Evolutionary conservation across 1,284 basidiomycete species (phyloP), one percentile per base, ranked within the genome.

Genomic region (Heterobasidion irregulare): DNA sequence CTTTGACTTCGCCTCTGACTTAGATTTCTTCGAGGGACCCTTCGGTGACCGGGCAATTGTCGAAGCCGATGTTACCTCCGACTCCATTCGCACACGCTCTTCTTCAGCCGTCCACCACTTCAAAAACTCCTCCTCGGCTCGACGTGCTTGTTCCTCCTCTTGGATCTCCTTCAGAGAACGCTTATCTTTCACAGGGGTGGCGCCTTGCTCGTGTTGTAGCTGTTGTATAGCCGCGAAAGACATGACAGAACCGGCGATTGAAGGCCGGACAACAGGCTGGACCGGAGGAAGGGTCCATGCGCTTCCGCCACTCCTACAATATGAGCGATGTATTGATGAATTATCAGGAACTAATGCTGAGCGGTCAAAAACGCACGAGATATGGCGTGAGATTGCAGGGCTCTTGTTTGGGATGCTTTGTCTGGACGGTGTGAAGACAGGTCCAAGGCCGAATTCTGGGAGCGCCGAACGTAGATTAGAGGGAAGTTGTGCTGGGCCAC

Each of bases 81-180:
- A 41, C 65, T 83, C 79, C 44, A 72, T 61, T 53, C 71, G 73
- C 9, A 88, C 68, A 10, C 87, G 75, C 58, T 82, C 83, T 69
- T 94, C 89, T 66, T 94, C 92, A 6, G 78, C 83, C 1, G 80
- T 74, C 92, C 92, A 94, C 92, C 92, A 94, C 59, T 75, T 77
- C 68, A 94, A 68, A 65, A 94, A 95, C 56, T 90, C 88, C 2
- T 74, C 81, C 68, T 94, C 92, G 38, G 75, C 76, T 58, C 76
- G 80, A 41, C 75, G 74, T 2, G 74, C 81, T 38, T 75, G 72
- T 67, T 94, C 93, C 67, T 95, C 91, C 57, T 84, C 82, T 68
- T 94, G 92, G 47, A 95, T 95, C 61, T 94, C 84, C n/a, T 75
- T 71, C 57, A 94, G 71, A 44, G 85, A 88, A 47, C 79, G 76